Evolutionary conservation across 805 yeast species (phyloP).

Genomic region (Candida palmyrensis): DNA sequence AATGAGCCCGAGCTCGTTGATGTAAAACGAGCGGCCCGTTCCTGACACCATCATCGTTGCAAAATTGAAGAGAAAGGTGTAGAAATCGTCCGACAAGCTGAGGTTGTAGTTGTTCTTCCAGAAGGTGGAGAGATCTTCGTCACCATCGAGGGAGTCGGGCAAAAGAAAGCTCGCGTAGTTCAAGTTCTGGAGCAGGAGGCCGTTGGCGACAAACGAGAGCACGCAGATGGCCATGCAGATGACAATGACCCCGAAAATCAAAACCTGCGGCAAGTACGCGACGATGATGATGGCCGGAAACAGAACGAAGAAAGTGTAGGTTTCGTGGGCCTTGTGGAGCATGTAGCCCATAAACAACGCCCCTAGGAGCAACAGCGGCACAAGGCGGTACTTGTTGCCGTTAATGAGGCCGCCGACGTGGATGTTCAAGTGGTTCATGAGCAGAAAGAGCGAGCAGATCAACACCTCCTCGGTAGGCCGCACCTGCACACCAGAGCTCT

Average conservation of each 20-base stretch:
- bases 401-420: conserved; percentile 60
- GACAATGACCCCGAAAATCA: conserved; percentile 44
- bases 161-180: conserved; percentile 31
- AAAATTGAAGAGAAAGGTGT: conserved; percentile 52
- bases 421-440: conserved; percentile 53
- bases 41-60: conserved; percentile 64
- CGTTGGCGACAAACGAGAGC: conserved; percentile 55
- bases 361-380: conserved; percentile 62
- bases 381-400: conserved; percentile 48
- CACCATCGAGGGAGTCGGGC: conserved; percentile 18
- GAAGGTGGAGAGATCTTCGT: conserved; percentile 15
- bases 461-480: conserved; percentile 52
- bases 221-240: conserved; percentile 51
- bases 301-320: conserved; percentile 7
- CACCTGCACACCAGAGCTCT: conserved; percentile 13
- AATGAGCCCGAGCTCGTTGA: conserved; percentile 51
- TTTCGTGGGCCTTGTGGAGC: conserved; percentile 7
- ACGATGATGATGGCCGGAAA: conserved; percentile 54
- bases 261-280: conserved; percentile 64
- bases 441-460: conserved; percentile 49
- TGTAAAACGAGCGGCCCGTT: conserved; percentile 61
- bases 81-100: conserved; percentile 56
- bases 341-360: conserved; percentile 41
- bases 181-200: conserved; percentile 32
- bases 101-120: conserved; percentile 28